Percentiles rank a stretch among this genome's conserved stretches.
phyloP scores from a whole-genome alignment of 306 rosid genomes.

The Trifolium fragiferum region DNA sequence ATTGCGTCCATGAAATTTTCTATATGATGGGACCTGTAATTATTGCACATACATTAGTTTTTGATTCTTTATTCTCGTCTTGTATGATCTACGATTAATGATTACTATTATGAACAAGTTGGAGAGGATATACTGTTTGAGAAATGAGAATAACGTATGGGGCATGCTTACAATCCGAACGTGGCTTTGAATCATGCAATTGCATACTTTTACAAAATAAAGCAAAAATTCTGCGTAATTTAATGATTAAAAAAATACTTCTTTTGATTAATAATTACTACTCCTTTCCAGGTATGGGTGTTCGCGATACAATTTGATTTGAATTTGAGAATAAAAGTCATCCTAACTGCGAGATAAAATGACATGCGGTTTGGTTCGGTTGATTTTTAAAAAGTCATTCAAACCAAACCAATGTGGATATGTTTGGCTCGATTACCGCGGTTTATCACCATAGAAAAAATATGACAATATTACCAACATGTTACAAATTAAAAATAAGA shows the following conservation, averaged over 20 bases:
- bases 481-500: no score
- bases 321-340: no score
- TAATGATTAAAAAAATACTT: background rate
- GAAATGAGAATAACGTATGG: background rate
- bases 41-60: constrained; percentile 6
- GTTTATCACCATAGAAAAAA: no score
- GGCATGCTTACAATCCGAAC: background rate
- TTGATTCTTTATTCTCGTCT: background rate
- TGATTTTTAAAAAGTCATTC: no score
- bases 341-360: no score
- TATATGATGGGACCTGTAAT: constrained; percentile 28
- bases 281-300: no score
- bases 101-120: constrained; percentile 29
- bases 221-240: no score
- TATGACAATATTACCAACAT: no score
- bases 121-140: constrained; percentile 22
- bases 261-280: background rate
- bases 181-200: constrained; percentile 1
- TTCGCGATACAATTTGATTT: no score
- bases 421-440: no score
- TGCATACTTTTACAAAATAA: background rate
- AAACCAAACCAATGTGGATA: no score
- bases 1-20: constrained; percentile 11
- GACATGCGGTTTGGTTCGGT: no score
- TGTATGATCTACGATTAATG: background rate